Conservation (phyloP, 2,329 filamentous ascomycete genomes). For the Ilyonectria mors-panacis region DNA sequence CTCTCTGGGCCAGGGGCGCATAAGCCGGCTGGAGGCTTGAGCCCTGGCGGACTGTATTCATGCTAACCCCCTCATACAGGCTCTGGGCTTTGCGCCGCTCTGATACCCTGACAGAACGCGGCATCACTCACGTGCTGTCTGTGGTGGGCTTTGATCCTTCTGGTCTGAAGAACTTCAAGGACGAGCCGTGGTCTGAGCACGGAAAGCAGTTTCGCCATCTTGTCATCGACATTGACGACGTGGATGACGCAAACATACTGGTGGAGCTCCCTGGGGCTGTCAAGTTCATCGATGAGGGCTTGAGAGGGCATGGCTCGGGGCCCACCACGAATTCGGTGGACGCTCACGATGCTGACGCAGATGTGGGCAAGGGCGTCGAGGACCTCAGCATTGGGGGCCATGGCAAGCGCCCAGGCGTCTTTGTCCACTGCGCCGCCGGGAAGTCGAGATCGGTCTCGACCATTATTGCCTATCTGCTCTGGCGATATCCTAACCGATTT, state of each 20-base stretch:
- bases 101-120: conserved; percentile 76
- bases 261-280: conserved; percentile 84
- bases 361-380: conserved; percentile 38
- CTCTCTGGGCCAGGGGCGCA: conserved; percentile 29
- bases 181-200: conserved; percentile 63
- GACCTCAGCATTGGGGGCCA: conserved; percentile 36
- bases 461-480: conserved; percentile 88
- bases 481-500: conserved; percentile 71
- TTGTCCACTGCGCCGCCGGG: conserved; percentile 88
- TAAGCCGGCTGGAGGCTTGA: neutral
- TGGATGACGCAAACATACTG: conserved; percentile 89
- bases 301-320: conserved; percentile 57
- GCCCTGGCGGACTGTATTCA: neutral
- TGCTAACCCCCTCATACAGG: conserved; percentile 61
- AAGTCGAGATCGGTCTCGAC: conserved; percentile 93
- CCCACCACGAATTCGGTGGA: conserved; percentile 24
- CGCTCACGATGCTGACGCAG: conserved; percentile 35
- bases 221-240: conserved; percentile 89
- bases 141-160: conserved; percentile 72
- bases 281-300: conserved; percentile 84
- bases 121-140: conserved; percentile 93
- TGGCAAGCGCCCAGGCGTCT: conserved; percentile 60
- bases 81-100: conserved; percentile 84
- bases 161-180: conserved; percentile 61
- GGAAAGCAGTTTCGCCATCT: conserved; percentile 78